Percentiles rank a stretch among this genome's conserved stretches.
Conservation (phyloP, 2,329 filamentous ascomycete genomes). For the Aspergillus fischeri region DNA sequence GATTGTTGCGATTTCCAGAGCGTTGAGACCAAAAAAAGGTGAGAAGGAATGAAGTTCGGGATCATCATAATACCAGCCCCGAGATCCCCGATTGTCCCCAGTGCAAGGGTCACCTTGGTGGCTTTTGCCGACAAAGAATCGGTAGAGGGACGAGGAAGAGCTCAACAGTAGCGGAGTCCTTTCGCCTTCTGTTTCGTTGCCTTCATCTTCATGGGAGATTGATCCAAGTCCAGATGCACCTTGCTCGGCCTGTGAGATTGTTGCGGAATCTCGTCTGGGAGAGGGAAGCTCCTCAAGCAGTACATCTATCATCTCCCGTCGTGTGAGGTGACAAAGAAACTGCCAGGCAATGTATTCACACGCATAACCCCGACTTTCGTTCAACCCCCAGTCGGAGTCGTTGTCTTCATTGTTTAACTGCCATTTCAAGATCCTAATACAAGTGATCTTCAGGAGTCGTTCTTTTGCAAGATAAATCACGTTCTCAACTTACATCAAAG, state of each 20-base stretch:
- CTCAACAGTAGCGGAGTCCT: slow-evolving; percentile 27
- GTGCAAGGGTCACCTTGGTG: slow-evolving; percentile 30
- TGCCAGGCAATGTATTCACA: slow-evolving; percentile 62
- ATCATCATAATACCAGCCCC: slow-evolving; percentile 41
- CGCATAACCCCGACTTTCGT: slow-evolving; percentile 53
- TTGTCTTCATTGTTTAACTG: slow-evolving; percentile 49
- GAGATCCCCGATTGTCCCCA: slow-evolving; percentile 45
- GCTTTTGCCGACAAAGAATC: slow-evolving; percentile 34
- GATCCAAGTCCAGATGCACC: slow-evolving; percentile 13
- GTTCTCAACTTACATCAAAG: slow-evolving; percentile 48
- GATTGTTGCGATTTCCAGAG: slow-evolving; percentile 79
- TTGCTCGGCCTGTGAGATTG: slow-evolving; percentile 18
- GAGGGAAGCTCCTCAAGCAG: slow-evolving; percentile 50
- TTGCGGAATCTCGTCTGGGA: slow-evolving; percentile 17
- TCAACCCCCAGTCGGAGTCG: slow-evolving; percentile 52
- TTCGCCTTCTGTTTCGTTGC: slow-evolving; percentile 18
- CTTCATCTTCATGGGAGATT: slow-evolving; percentile 1
- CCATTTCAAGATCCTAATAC: slow-evolving; percentile 51
- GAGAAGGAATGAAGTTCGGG: slow-evolving; percentile 60
- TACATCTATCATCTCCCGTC: slow-evolving; percentile 55
- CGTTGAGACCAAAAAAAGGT: slow-evolving; percentile 75
- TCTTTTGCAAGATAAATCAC: not conserved
- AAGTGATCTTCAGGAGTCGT: not conserved
- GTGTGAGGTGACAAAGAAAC: slow-evolving; percentile 53
- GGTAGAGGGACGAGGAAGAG: slow-evolving; percentile 20